Evolutionary conservation across 2,329 filamentous ascomycete species (phyloP), one percentile per base, ranked within the genome.

Genomic region (Fusarium sp.): DNA sequence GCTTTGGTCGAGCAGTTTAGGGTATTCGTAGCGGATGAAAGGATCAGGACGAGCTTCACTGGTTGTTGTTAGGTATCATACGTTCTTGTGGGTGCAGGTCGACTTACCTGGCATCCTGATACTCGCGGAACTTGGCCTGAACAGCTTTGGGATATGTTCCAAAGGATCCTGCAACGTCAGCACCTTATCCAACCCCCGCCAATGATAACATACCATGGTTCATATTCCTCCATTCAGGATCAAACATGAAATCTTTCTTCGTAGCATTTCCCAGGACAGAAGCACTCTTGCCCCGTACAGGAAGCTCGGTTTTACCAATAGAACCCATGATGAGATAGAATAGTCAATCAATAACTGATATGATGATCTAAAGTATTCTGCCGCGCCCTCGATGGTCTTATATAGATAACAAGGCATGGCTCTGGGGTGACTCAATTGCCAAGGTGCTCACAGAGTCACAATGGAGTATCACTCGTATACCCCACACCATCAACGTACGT

Each of bases 21-120:
- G 86, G 68, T 89, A 90, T 4, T 87, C 84, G 77, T 91, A 92
- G 25, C 92, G 89, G 76, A 95, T 90, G 82, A 94, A 97, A 9
- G 81, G 78, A 80, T 98, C 94, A 0, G 94, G 93, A 0, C 83
- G 83, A 3, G 86, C 82, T 81, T 97, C 94, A 37, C 68, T 70
- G 7, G 10, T 4, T 14, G 18, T 6, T 40, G 7, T 70, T 34
- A 69, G 51, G 24, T 14, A 25, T 8, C 9, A 10, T 13, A 6
- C 34, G 10, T 16, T 24, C 5, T 8, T 6, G 8, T 22, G 18
- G 5, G 12, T n/a, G n/a, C 14, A 14, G 6, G 3, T 41, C 2
- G 9, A 16, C 45, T 44, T 40, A 57, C 68, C 85, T 82, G 6
- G 83, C 81, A 66, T 91, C 87, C 76, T 94, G 91, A 74, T 91